phyloP scores from a whole-genome alignment of 1,139 yeast species.

The Pichia sp. region DNA sequence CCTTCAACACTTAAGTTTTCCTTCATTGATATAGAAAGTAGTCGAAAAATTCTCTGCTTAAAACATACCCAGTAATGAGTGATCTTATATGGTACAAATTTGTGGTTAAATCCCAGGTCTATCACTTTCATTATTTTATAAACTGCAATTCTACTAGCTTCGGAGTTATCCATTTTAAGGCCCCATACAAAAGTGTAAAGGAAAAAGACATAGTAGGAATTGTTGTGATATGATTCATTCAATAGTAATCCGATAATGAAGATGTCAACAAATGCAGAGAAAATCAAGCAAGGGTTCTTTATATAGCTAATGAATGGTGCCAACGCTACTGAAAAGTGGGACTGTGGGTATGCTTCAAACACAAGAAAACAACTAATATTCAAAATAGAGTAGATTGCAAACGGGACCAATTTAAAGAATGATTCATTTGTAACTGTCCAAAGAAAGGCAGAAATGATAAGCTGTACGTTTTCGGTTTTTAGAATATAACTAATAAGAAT shows the following conservation, averaged over 20 bases:
- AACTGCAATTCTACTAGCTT: conserved; percentile 26
- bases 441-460: conserved; percentile 38
- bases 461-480: conserved; percentile 45
- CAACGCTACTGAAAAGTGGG: conserved; percentile 34
- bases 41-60: neutral
- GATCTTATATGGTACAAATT: conserved; percentile 12
- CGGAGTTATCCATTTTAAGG: conserved; percentile 42
- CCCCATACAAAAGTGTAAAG: conserved; percentile 39
- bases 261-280: conserved; percentile 41
- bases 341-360: conserved; percentile 36
- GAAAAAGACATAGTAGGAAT: conserved; percentile 32
- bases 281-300: conserved; percentile 37
- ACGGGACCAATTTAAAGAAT: conserved; percentile 40
- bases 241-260: conserved; percentile 33
- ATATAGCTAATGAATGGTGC: conserved; percentile 36
- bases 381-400: conserved; percentile 43
- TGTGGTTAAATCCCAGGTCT: conserved; percentile 21
- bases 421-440: conserved; percentile 34
- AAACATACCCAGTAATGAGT: conserved; percentile 16
- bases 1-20: neutral
- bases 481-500: conserved; percentile 28
- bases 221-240: conserved; percentile 30
- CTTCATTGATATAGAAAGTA: neutral
- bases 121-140: conserved; percentile 28
- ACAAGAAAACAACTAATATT: conserved; percentile 38